Conservation (phyloP, 192 early-diverging fungal genomes). For the Obelidium mucronatum region DNA sequence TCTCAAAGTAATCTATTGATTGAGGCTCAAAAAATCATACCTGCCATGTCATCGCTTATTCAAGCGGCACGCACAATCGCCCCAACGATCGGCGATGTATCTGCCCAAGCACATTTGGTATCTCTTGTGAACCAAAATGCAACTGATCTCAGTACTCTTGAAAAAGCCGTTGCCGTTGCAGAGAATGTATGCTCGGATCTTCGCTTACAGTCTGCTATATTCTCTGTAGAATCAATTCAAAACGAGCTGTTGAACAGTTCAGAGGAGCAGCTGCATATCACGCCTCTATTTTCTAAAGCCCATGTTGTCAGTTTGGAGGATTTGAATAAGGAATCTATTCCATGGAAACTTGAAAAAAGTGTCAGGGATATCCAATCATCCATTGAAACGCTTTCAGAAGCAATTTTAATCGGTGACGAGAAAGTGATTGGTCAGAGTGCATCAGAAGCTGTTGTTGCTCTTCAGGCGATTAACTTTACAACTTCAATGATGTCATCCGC, state of each 20-base stretch:
- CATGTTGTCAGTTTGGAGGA: not conserved
- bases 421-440: conserved; percentile 46
- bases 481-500: not conserved
- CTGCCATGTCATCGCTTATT: conserved; percentile 42
- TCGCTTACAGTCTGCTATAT: conserved; percentile 51
- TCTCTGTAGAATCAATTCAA: conserved; percentile 48
- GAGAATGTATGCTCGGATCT: conserved; percentile 57
- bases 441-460: conserved; percentile 48
- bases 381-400: conserved; percentile 41
- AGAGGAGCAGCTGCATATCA: not conserved
- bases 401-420: conserved; percentile 40
- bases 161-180: conserved; percentile 41
- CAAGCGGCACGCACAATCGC: conserved; percentile 50
- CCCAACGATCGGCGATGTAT: conserved; percentile 51
- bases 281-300: not conserved
- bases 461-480: conserved; percentile 43
- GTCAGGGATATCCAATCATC: conserved; percentile 42
- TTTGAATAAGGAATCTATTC: conserved; percentile 35
- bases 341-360: conserved; percentile 38
- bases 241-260: conserved; percentile 42
- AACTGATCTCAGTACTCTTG: conserved; percentile 46
- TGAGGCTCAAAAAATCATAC: conserved; percentile 56
- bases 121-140: conserved; percentile 41
- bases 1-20: conserved; percentile 53
- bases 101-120: conserved; percentile 46